Conservation (phyloP, 1,284 basidiomycete genomes). For the Porodaedalea pini region DNA sequence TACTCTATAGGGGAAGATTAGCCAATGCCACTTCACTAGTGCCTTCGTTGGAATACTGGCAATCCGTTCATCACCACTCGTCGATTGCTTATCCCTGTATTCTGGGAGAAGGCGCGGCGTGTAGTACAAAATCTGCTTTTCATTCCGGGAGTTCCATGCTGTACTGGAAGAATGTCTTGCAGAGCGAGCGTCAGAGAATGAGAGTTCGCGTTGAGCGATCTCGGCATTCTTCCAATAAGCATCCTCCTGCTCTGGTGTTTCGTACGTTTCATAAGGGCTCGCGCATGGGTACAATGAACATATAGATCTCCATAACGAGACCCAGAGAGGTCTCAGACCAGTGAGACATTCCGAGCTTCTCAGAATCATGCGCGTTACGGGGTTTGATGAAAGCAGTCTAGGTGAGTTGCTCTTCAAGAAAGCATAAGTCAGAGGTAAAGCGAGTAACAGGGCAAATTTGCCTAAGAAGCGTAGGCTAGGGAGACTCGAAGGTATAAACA, state of each 20-base stretch:
- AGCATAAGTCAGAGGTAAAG: background rate
- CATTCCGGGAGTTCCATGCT: background rate
- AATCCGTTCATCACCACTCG: background rate
- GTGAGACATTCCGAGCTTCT: no score
- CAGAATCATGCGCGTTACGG: background rate
- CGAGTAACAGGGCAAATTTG: background rate
- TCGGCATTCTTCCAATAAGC: conserved; percentile 13
- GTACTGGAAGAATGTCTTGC: background rate
- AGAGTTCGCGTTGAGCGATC: background rate
- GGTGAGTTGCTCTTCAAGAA: background rate
- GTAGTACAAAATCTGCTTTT: conserved; percentile 11
- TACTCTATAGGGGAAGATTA: conserved; percentile 15
- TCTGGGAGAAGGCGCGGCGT: conserved; percentile 13
- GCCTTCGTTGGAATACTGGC: conserved; percentile 7
- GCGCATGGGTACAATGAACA: background rate
- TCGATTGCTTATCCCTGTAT: conserved; percentile 5
- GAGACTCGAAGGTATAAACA: background rate
- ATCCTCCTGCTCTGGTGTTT: conserved; percentile 6
- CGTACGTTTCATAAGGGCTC: conserved; percentile 4
- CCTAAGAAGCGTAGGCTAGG: background rate
- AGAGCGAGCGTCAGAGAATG: conserved; percentile 14
- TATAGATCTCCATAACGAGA: background rate
- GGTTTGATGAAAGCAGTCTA: no score
- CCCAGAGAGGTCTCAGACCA: background rate
- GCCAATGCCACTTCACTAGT: conserved; percentile 15